These are phyloP conservation scores for Amauroascus niger DNA, from an alignment of 2,329 filamentous ascomycete genomes.

Conservation along the genomic window DNA sequence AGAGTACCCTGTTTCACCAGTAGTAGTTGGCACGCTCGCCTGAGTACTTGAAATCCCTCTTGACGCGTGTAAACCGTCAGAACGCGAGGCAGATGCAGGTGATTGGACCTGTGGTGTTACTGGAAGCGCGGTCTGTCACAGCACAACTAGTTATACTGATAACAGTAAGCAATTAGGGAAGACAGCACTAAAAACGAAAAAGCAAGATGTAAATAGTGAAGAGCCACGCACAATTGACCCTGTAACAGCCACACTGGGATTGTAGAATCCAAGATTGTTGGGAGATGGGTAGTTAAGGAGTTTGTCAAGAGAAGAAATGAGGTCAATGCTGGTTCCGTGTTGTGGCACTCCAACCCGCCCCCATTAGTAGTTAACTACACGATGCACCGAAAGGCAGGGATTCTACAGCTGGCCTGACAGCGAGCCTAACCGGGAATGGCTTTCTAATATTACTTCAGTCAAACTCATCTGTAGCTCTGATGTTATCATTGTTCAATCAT, in stretches of 20 bases:
- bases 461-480: background rate
- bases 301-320: background rate
- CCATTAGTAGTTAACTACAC: background rate
- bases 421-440: background rate
- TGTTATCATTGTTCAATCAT: background rate
- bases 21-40: background rate
- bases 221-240: background rate
- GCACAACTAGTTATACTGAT: no score
- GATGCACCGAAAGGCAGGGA: background rate
- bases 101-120: background rate
- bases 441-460: background rate
- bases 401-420: background rate
- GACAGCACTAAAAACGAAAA: background rate
- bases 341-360: background rate
- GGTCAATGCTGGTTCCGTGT: background rate
- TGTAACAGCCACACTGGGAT: background rate
- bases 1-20: background rate
- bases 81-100: background rate
- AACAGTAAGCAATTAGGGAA: no score
- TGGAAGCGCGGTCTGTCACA: background rate
- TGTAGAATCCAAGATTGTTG: background rate
- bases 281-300: background rate
- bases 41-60: background rate
- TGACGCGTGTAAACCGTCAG: background rate
- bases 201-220: background rate